phyloP scores from a whole-genome alignment of 148 eudicot genomes.

The Suaeda aralocaspica region DNA sequence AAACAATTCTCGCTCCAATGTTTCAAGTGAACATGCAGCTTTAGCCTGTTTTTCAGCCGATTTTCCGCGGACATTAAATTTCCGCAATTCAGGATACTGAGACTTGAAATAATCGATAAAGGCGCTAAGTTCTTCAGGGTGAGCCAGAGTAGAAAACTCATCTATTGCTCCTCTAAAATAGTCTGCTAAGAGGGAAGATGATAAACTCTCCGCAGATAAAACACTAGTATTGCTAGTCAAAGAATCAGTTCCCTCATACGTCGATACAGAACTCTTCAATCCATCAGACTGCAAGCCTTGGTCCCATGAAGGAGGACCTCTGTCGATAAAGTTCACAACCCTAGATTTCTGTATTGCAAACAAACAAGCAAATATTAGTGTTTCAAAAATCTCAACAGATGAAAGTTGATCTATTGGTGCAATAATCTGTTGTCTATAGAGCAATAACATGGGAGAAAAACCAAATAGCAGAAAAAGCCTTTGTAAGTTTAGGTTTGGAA shows the following conservation, averaged over 20 bases:
- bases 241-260: slow-evolving; percentile 23
- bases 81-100: slow-evolving; percentile 55
- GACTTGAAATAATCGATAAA: slow-evolving; percentile 57
- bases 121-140: slow-evolving; percentile 57
- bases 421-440: not conserved
- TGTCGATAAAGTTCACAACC: slow-evolving; percentile 66
- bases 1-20: slow-evolving; percentile 61
- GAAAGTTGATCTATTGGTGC: not conserved
- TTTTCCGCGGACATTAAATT: slow-evolving; percentile 34
- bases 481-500: too few relatives aligned
- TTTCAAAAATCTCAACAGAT: not conserved
- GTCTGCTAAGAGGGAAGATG: slow-evolving; percentile 47
- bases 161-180: slow-evolving; percentile 52
- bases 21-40: slow-evolving; percentile 45
- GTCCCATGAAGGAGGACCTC: slow-evolving; percentile 84
- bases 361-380: slow-evolving; percentile 9
- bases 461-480: not conserved
- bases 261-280: slow-evolving; percentile 25
- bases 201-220: slow-evolving; percentile 28
- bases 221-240: slow-evolving; percentile 21
- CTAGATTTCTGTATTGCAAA: slow-evolving; percentile 73
- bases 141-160: slow-evolving; percentile 61
- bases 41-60: slow-evolving; percentile 35
- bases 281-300: slow-evolving; percentile 41
- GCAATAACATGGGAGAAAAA: not conserved